Conservation (phyloP, 768 basidiomycete genomes). For the Suillus subaureus region DNA sequence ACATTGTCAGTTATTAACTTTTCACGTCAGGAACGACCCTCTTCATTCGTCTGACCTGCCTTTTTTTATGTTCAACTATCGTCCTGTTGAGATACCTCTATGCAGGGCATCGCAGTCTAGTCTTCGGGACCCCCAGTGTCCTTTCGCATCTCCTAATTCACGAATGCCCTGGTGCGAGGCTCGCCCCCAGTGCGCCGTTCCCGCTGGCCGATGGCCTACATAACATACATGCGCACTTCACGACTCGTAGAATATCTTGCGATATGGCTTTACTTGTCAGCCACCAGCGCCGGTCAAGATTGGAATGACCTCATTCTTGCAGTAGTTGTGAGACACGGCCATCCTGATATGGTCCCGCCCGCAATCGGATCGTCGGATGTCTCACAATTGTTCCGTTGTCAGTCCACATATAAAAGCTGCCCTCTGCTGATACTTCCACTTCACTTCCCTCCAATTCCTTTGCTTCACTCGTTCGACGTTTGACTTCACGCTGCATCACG, state of each 20-base stretch:
- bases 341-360: not conserved
- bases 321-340: not conserved
- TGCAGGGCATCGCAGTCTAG: too few relatives aligned
- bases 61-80: too few relatives aligned
- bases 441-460: not conserved
- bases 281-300: not conserved
- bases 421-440: not conserved
- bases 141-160: too few relatives aligned
- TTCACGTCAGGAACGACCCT: not conserved
- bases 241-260: not conserved
- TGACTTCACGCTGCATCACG: not conserved
- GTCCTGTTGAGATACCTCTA: too few relatives aligned
- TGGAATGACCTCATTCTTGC: not conserved
- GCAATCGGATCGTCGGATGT: conserved; percentile 1
- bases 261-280: not conserved
- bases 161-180: too few relatives aligned
- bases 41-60: not conserved
- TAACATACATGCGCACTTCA: not conserved
- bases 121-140: too few relatives aligned
- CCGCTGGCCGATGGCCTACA: not conserved
- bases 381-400: not conserved
- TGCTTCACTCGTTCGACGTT: not conserved
- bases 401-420: not conserved
- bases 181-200: too few relatives aligned
- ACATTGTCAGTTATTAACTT: not conserved